Percentiles rank a stretch among this genome's conserved stretches.
Conservation (phyloP, 2,329 filamentous ascomycete genomes). For the Hymenoscyphus scutula region DNA sequence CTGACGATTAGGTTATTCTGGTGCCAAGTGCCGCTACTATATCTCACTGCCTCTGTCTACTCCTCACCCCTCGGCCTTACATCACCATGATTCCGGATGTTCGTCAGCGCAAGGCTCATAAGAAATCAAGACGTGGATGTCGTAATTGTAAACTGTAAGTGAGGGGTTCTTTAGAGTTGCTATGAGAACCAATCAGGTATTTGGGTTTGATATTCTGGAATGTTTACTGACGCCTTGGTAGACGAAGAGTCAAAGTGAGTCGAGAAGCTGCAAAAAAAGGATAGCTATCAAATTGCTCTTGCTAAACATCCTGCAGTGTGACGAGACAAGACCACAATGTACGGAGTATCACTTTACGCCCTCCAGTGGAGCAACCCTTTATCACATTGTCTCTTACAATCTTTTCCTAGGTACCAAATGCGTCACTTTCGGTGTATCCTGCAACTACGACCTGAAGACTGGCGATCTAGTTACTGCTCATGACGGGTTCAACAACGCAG, state of each 20-base stretch:
- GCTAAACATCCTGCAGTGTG: conserved; percentile 43
- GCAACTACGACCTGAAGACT: conserved; percentile 42
- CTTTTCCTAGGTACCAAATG: too few relatives aligned
- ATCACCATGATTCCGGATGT: not conserved
- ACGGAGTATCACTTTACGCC: too few relatives aligned
- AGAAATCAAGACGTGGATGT: conserved; percentile 53
- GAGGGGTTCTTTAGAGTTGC: too few relatives aligned
- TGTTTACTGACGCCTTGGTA: not conserved
- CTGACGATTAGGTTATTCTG: not conserved
- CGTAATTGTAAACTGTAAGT: conserved; percentile 52
- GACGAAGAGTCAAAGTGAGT: conserved; percentile 49
- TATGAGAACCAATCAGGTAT: not conserved
- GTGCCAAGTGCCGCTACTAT: not conserved
- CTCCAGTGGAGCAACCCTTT: too few relatives aligned
- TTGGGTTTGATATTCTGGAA: not conserved
- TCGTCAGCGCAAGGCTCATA: conserved; percentile 41
- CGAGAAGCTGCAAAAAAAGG: not conserved
- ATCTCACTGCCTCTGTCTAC: too few relatives aligned
- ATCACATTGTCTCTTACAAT: too few relatives aligned
- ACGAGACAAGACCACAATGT: conserved; percentile 50
- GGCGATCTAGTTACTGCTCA: conserved; percentile 28
- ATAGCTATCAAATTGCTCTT: not conserved
- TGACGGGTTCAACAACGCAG: not conserved
- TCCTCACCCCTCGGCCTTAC: not conserved
- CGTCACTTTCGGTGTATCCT: conserved; percentile 45